Base-by-base conservation (phyloP, 1,284 basidiomycete species). In the Thecaphora thlaspeos region DNA sequence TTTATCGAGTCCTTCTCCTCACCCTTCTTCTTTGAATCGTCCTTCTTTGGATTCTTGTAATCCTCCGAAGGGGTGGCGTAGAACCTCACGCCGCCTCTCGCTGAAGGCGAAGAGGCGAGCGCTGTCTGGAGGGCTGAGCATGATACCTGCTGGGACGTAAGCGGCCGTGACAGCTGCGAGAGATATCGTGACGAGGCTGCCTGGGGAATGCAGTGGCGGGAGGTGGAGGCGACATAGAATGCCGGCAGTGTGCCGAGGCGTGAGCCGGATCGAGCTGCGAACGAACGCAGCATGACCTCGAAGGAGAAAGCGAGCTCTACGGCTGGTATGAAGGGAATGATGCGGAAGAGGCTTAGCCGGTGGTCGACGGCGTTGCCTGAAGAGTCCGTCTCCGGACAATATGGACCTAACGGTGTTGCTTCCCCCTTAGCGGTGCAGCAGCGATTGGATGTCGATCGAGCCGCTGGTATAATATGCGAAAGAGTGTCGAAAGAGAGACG, bases 41-140 rank as follows among this genome's bases (percentile, higher is more conserved):
- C 60, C 37, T 56, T 43, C 11, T 60, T 59, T 0, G 61, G 41
- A 38, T 63, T 51, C 48, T 68, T 59, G 48, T 54, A 45, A 17
- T 48, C 53, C 19, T 61, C 63, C 11, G 58, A 51, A 21, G 58
- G 58, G 9, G 63, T 66, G n/a, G 63, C 63, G 40, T 66, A 66
- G 39, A 48, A 36, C 2, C 63, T 48, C 3, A 43, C 26, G 26
- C 26, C 11, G 26, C 36, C 17, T 37, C 18, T 37, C 17, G 18
- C 17, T 7, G 14, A 19, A 37, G 14, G 32, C 32, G 17, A 19
- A 7, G 36, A 9, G 4, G 36, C 7, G 4, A 19, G 36, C 17
- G 18, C 36, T 9, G 36, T 9, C 36, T 19, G 36, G 18, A 37
- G 36, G 7, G 36, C 14, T 7, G 36, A 9, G 18, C 36, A 15